These are phyloP conservation scores for Aspergillus amoenus DNA, from an alignment of 2,329 filamentous ascomycete species.

Conservation along the genomic window DNA sequence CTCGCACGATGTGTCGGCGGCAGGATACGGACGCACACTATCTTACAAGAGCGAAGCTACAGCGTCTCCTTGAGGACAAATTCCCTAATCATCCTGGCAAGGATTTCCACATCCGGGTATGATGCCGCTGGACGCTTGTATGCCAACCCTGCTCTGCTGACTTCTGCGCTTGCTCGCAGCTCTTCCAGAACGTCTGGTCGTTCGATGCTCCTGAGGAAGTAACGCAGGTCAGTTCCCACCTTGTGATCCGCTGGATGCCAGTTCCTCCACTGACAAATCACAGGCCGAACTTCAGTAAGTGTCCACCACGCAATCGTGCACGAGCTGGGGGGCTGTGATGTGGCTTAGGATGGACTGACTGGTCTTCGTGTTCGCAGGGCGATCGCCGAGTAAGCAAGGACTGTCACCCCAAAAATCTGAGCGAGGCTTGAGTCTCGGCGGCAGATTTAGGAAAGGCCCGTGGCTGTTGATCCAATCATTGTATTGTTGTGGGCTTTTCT, in stretches of 20 bases:
- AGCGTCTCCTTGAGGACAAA: conserved; percentile 18
- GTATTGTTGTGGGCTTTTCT: not conserved
- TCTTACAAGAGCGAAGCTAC: conserved; percentile 17
- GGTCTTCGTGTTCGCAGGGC: not conserved
- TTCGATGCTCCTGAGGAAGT: conserved; percentile 23
- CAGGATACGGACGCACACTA: conserved; percentile 18
- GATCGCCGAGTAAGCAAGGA: conserved; percentile 3
- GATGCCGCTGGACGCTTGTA: not conserved
- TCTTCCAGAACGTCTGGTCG: conserved; percentile 18
- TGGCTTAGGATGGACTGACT: conserved; percentile 6
- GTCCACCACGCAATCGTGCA: not conserved
- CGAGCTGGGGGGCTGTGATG: conserved; percentile 15
- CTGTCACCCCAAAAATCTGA: not conserved
- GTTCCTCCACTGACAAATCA: not conserved
- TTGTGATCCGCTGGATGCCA: not conserved
- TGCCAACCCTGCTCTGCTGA: not conserved
- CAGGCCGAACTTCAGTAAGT: conserved; percentile 18
- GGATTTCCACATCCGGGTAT: conserved; percentile 23
- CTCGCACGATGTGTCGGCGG: conserved; percentile 1
- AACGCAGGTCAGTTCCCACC: conserved; percentile 10
- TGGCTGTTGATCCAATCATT: not conserved
- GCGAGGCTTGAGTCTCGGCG: not conserved
- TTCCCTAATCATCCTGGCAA: conserved; percentile 21
- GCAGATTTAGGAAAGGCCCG: not conserved
- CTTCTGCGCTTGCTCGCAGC: conserved; percentile 7